A percentile compares a stretch with the other conserved stretches of the same genome.
These are phyloP conservation scores for Xerocomus minutiporus DNA, from an alignment of 1,284 basidiomycete genomes.

Conservation along the genomic window DNA sequence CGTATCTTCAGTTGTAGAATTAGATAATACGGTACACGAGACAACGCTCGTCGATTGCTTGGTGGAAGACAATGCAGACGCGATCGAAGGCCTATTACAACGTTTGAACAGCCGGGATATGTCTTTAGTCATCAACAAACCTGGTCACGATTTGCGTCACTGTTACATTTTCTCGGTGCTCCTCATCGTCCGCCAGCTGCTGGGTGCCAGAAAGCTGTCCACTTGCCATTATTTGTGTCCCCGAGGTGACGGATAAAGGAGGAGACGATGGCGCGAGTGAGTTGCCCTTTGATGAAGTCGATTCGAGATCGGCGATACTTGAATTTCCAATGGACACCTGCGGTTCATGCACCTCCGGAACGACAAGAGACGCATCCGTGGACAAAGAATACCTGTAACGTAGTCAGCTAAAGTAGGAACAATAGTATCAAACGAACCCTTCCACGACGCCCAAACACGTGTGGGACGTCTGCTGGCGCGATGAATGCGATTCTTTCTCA, in stretches of 20 bases:
- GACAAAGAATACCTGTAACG: neutral
- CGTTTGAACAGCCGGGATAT: neutral
- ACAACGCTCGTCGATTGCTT: neutral
- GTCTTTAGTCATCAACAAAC: neutral
- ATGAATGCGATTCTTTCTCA: neutral
- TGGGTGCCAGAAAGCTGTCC: too few relatives aligned
- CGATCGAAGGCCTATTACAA: neutral
- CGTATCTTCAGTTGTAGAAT: neutral
- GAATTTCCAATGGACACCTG: neutral
- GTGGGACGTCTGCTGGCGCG: neutral
- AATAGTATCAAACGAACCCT: neutral
- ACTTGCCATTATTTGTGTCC: neutral
- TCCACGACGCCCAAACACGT: neutral
- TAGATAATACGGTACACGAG: neutral
- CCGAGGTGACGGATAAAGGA: neutral
- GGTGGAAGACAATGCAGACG: neutral
- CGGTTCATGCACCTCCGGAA: neutral
- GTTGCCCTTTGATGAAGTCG: neutral
- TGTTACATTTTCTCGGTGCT: neutral
- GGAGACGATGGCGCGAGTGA: neutral
- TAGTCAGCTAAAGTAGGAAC: neutral
- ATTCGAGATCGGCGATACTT: neutral
- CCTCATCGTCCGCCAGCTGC: neutral
- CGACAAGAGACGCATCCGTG: neutral
- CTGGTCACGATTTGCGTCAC: neutral